Conservation (phyloP, 495 filamentous ascomycete species). For the Aspergillus bertholletiae region DNA sequence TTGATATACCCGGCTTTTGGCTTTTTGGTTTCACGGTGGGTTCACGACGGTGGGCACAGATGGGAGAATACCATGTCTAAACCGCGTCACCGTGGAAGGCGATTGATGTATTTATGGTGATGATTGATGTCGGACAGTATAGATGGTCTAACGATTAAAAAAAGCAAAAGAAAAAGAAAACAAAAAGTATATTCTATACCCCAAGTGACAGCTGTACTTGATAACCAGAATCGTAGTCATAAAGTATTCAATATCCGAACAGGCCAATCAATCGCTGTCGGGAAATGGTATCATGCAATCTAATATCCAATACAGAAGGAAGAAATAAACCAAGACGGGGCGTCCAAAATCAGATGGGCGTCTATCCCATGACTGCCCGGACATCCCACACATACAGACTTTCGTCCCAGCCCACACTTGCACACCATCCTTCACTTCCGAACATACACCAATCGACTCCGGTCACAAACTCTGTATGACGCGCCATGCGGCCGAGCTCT, state of each 20-base stretch:
- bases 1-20: slow-evolving; percentile 15
- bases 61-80: background rate
- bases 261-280: background rate
- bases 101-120: background rate
- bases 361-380: slow-evolving; percentile 55
- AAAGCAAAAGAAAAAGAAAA: background rate
- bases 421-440: slow-evolving; percentile 91
- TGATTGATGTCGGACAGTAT: background rate
- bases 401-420: slow-evolving; percentile 92
- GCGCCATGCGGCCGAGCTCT: slow-evolving; percentile 82
- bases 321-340: slow-evolving; percentile 3
- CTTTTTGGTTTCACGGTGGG: background rate
- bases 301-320: slow-evolving; percentile 22
- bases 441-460: slow-evolving; percentile 98
- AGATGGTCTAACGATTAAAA: background rate
- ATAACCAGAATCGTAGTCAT: background rate
- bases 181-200: background rate
- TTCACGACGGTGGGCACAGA: background rate
- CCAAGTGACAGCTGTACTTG: background rate
- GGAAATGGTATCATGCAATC: slow-evolving; percentile 27
- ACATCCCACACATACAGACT: slow-evolving; percentile 89
- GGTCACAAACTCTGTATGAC: slow-evolving; percentile 94
- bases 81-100: background rate
- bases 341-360: slow-evolving; percentile 2
- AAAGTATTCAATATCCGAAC: background rate